phyloP scores from a whole-genome alignment of 176 grass and related monocot species.

The Juncus inflexus region DNA sequence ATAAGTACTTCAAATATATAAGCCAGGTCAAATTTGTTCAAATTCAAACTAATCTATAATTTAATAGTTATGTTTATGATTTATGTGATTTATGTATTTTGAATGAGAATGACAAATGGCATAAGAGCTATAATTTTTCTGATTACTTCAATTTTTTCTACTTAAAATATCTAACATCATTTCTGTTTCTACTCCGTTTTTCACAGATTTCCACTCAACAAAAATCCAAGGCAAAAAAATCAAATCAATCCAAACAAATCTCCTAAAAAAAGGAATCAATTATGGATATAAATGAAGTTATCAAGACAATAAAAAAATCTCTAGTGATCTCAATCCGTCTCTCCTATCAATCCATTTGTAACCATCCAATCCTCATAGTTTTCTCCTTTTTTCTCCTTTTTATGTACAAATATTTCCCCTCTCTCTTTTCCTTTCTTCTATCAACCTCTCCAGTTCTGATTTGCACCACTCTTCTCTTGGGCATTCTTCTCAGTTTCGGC shows the following conservation, averaged over 20 bases:
- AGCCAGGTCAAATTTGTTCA: too few species aligned
- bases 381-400: conserved; percentile 46
- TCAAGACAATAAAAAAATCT: conserved; percentile 41
- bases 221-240: conserved; percentile 19
- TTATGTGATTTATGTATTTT: too few species aligned
- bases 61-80: too few species aligned
- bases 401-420: conserved; percentile 56
- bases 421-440: conserved; percentile 58
- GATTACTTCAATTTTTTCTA: too few species aligned
- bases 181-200: conserved; percentile 15
- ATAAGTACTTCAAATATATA: too few species aligned
- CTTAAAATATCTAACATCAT: background rate
- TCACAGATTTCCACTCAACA: conserved; percentile 38
- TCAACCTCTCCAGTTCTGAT: conserved; percentile 72
- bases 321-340: conserved; percentile 50
- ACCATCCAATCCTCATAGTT: conserved; percentile 50
- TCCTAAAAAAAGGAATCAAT: background rate
- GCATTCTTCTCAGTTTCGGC: conserved; percentile 67
- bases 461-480: conserved; percentile 76
- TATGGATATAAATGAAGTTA: conserved; percentile 43
- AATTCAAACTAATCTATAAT: too few species aligned
- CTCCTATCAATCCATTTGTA: conserved; percentile 42
- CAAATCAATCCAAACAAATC: too few species aligned
- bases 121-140: too few species aligned
- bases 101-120: too few species aligned